These are phyloP conservation scores for Biancaea sappan DNA, from an alignment of 306 rosid species.

Conservation along the genomic window DNA sequence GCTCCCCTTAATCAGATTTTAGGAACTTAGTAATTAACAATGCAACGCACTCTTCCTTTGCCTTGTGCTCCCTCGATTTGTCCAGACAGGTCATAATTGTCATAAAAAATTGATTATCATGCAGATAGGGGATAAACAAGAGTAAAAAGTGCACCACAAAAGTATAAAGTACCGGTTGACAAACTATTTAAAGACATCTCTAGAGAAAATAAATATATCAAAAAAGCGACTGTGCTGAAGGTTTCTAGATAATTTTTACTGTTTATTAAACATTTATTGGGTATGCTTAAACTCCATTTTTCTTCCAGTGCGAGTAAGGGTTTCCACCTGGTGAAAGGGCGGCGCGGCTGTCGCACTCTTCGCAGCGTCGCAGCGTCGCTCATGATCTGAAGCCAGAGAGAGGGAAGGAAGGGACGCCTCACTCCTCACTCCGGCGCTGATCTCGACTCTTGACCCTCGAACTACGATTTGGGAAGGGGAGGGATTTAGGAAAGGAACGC, in stretches of 20 bases:
- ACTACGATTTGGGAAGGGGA: too few relatives aligned
- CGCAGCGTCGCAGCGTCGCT: too few relatives aligned
- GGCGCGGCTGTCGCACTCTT: too few relatives aligned
- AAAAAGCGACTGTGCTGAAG: background rate
- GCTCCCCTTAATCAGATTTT: background rate
- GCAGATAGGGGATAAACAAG: background rate
- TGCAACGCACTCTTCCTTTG: background rate
- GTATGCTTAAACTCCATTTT: too few relatives aligned
- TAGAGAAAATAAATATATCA: too few relatives aligned
- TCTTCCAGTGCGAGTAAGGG: too few relatives aligned
- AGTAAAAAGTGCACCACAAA: slow-evolving; percentile 12
- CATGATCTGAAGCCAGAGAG: too few relatives aligned
- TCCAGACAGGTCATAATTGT: background rate
- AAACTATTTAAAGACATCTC: background rate
- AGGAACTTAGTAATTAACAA: background rate
- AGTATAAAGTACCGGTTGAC: background rate
- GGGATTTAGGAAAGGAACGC: too few relatives aligned
- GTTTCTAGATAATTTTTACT: background rate
- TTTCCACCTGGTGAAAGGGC: too few relatives aligned
- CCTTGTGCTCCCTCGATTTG: background rate
- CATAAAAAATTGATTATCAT: background rate
- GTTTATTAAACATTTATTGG: background rate
- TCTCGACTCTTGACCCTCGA: too few relatives aligned
- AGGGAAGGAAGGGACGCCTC: too few relatives aligned
- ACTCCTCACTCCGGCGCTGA: too few relatives aligned